These are phyloP conservation scores for Thermomucor indicae-seudaticae DNA, from an alignment of 371 early-diverging fungal genomes.

Conservation along the genomic window DNA sequence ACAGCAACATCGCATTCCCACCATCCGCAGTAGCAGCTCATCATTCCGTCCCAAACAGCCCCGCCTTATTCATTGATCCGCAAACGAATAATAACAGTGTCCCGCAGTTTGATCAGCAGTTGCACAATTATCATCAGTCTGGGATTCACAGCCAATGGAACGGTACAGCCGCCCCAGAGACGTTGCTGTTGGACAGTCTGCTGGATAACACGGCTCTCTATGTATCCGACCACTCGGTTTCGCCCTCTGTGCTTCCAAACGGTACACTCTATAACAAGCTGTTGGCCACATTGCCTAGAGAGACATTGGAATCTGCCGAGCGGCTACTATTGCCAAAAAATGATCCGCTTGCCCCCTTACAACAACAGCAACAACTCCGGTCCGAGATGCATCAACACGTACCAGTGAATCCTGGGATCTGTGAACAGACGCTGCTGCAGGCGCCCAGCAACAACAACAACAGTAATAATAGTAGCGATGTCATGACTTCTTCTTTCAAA, in stretches of 20 bases:
- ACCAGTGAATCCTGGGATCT: too few species aligned
- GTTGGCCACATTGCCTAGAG: slow-evolving; percentile 25
- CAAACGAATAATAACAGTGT: too few species aligned
- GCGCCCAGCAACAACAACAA: too few species aligned
- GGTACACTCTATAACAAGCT: slow-evolving; percentile 26
- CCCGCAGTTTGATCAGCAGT: too few species aligned
- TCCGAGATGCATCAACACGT: too few species aligned
- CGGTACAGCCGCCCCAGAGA: background rate
- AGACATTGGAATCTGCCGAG: slow-evolving; percentile 31
- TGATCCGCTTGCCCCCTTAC: background rate
- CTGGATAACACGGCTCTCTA: background rate
- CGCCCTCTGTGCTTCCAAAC: slow-evolving; percentile 11
- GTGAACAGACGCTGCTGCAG: too few species aligned
- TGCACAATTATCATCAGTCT: slow-evolving; percentile 5
- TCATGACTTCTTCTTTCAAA: too few species aligned
- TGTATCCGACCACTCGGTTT: background rate
- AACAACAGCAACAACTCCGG: background rate
- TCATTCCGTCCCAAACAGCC: too few species aligned
- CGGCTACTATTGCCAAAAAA: slow-evolving; percentile 19
- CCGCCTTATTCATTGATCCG: too few species aligned
- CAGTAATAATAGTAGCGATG: too few species aligned
- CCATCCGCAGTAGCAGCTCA: too few species aligned
- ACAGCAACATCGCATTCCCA: too few species aligned
- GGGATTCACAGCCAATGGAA: background rate
- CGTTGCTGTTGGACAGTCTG: background rate